Evolutionary conservation across 495 filamentous ascomycete genomes (phyloP).

Genomic region (Elaphomyces granulatus): DNA sequence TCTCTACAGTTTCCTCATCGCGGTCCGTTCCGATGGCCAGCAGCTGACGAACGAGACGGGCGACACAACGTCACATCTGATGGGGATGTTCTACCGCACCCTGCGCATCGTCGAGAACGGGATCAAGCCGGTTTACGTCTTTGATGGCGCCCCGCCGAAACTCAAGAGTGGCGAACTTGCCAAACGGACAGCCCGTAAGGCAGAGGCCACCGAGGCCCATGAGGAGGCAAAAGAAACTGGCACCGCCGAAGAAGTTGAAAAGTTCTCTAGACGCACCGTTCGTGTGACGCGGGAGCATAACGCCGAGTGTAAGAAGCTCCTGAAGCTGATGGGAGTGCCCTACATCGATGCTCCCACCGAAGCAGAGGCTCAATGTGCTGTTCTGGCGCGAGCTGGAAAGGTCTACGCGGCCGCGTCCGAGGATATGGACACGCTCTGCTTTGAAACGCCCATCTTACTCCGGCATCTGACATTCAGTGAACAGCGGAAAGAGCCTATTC

Average conservation of each 20-base stretch:
- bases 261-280: conserved; percentile 90
- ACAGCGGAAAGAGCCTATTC: conserved; percentile 93
- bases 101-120: conserved; percentile 96
- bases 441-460: conserved; percentile 79
- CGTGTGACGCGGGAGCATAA: conserved; percentile 95
- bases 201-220: conserved; percentile 71
- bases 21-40: conserved; percentile 90
- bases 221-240: conserved; percentile 96
- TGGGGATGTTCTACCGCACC: conserved; percentile 99
- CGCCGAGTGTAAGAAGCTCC: conserved; percentile 74
- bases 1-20: conserved; percentile 96
- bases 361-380: conserved; percentile 92
- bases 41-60: conserved; percentile 87
- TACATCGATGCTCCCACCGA: conserved; percentile 93
- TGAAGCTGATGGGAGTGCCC: conserved; percentile 91
- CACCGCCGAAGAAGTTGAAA: conserved; percentile 92
- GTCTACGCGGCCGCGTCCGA: conserved; percentile 94
- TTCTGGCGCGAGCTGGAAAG: conserved; percentile 79
- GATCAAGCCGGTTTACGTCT: conserved; percentile 96
- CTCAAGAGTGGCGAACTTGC: conserved; percentile 93
- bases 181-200: conserved; percentile 82
- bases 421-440: conserved; percentile 98
- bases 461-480: conserved; percentile 93
- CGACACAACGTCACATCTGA: conserved; percentile 92
- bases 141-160: conserved; percentile 92